Conservation (phyloP, 108 stramenopile genomes). For the Nitzschia inconspicua region DNA sequence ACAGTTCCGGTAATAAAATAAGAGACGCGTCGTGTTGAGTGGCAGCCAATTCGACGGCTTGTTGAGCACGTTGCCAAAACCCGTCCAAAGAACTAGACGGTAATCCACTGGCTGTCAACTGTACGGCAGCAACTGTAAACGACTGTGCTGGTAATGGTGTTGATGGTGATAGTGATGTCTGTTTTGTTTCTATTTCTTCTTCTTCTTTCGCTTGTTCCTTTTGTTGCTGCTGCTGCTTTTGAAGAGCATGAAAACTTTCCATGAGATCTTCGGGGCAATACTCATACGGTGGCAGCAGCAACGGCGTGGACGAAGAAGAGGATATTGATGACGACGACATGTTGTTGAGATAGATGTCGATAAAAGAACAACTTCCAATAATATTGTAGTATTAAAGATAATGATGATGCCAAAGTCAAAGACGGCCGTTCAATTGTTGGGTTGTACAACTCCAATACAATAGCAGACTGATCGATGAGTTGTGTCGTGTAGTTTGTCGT, state of each 20-base stretch:
- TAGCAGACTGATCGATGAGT: too few relatives aligned
- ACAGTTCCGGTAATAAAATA: constrained; percentile 50
- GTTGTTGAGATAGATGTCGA: too few relatives aligned
- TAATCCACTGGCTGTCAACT: constrained; percentile 31
- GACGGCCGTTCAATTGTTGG: too few relatives aligned
- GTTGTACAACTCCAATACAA: too few relatives aligned
- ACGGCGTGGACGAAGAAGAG: too few relatives aligned
- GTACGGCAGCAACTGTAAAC: constrained; percentile 38
- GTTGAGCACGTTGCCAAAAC: constrained; percentile 26
- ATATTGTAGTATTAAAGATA: too few relatives aligned
- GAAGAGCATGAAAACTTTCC: constrained; percentile 4
- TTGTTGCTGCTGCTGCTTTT: too few relatives aligned
- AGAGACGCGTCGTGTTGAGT: constrained; percentile 33
- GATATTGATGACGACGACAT: too few relatives aligned
- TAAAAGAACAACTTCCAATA: too few relatives aligned
- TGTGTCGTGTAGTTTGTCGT: too few relatives aligned
- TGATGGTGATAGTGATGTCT: neutral
- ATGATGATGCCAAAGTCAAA: too few relatives aligned
- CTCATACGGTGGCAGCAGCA: constrained; percentile 14
- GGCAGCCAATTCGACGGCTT: constrained; percentile 24
- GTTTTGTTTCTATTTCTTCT: neutral
- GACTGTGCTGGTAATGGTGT: neutral
- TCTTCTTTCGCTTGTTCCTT: neutral
- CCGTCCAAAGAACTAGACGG: constrained; percentile 19
- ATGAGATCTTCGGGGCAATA: constrained; percentile 18